A percentile compares a stretch with the other conserved stretches of the same genome.
These are phyloP conservation scores for Jackrogersella multiformis DNA, from an alignment of 495 filamentous ascomycete species.

Conservation along the genomic window DNA sequence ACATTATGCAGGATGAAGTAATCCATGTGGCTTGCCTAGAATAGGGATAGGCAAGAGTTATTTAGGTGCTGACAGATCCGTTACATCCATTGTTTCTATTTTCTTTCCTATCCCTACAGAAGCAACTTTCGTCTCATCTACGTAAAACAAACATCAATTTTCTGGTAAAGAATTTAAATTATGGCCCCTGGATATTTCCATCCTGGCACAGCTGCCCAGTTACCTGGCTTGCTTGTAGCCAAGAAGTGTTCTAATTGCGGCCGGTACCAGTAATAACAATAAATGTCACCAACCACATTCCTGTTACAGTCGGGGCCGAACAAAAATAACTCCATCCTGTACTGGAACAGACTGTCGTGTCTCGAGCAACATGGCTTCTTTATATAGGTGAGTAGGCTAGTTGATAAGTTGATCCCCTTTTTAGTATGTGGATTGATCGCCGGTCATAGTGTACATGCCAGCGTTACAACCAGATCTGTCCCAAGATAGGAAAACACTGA, in stretches of 20 bases:
- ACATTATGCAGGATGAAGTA: slow-evolving; percentile 9
- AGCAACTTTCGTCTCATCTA: background rate
- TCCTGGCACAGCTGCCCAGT: background rate
- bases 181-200: background rate
- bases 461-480: slow-evolving; percentile 15
- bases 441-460: background rate
- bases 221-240: background rate
- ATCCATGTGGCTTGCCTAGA: slow-evolving; percentile 25
- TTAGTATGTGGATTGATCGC: slow-evolving; percentile 16
- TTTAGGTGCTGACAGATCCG: too few species aligned
- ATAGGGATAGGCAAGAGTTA: background rate
- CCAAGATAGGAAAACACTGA: slow-evolving; percentile 15
- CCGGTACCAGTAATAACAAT: background rate
- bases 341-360: background rate
- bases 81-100: too few species aligned
- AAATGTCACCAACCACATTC: slow-evolving; percentile 2
- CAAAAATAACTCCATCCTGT: background rate
- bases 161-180: background rate
- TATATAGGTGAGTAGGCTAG: slow-evolving; percentile 12
- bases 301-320: background rate
- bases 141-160: background rate
- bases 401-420: slow-evolving; percentile 15
- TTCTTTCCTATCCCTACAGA: slow-evolving; percentile 10
- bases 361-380: slow-evolving; percentile 4
- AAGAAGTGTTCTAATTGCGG: slow-evolving; percentile 15